Percentiles rank a stretch among this genome's conserved stretches.
phyloP scores from a whole-genome alignment of 148 eudicot genomes.

The Selenicereus undatus region DNA sequence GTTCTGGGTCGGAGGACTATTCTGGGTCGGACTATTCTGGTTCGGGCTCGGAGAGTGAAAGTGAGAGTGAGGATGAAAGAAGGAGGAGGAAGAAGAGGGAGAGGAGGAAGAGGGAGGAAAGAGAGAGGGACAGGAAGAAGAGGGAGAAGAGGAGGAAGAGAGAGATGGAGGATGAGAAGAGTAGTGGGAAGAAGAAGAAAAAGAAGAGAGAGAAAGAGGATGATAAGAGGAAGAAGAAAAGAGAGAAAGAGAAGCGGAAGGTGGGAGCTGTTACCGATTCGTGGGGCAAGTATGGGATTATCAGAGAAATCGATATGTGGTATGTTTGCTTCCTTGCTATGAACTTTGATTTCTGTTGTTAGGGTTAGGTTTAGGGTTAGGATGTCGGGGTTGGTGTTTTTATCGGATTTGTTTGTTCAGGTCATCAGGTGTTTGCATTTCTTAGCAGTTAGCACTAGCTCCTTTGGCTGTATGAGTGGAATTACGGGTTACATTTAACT shows the following conservation, averaged over 20 bases:
- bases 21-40: conserved; percentile 36
- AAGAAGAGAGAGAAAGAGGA: conserved; percentile 24
- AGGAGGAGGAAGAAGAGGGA: conserved; percentile 36
- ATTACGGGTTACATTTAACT: not conserved
- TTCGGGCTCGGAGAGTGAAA: conserved; percentile 23
- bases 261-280: conserved; percentile 70
- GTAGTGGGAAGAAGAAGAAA: conserved; percentile 25
- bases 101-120: conserved; percentile 12
- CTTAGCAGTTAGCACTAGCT: no score
- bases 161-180: conserved; percentile 20
- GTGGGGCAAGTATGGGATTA: conserved; percentile 90
- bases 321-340: conserved; percentile 35
- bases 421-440: not conserved
- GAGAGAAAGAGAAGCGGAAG: conserved; percentile 55
- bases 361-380: conserved; percentile 21
- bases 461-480: no score
- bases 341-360: not conserved
- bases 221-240: conserved; percentile 38
- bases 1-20: conserved; percentile 34
- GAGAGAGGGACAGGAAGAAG: conserved; percentile 9
- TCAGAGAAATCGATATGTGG: conserved; percentile 96
- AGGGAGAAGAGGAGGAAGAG: conserved; percentile 22
- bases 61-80: conserved; percentile 38
- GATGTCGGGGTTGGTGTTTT: conserved; percentile 2
- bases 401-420: not conserved